Base-by-base conservation (phyloP, 768 basidiomycete species). In the Nidularia sp. region DNA sequence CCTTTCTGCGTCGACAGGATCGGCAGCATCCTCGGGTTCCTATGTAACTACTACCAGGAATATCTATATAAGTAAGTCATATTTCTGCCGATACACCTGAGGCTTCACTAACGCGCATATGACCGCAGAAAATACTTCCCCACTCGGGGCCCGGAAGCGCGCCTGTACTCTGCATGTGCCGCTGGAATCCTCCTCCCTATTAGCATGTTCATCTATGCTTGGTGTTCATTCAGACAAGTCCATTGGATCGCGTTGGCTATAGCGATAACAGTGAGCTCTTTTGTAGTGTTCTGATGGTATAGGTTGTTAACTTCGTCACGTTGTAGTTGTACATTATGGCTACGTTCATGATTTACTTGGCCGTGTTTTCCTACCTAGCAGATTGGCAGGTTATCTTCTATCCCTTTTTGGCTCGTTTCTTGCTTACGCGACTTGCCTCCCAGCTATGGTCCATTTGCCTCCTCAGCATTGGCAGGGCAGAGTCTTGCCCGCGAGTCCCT, bases 171-270 rank as follows among this genome's bases (percentile, higher is more conserved):
- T 18, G 75, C 84, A 8, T 84, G 84, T 57, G 62, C 74, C 34
- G 83, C 81, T 0, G 78, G 74, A 0, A 42, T 85, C 41, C 58
- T 82, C 9, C 70, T 85, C 45, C 85, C 86, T 0, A 55, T 65
- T 0, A 79, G 78, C n/a, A 83, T 86, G 77, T 79, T 88, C 66
- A 80, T 89, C 31, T 91, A 84, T 57, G 86, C 84, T 0, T 89
- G 86, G 82, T 81, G 84, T 2, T 78, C 82, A 9, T 79, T 72
- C 54, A 51, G 75, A 0, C 58, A 56, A 10, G 71, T 88, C 2
- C 77, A 74, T 50, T 90, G 88, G 88, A 79, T 85, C 36, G 80
- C 68, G 0, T 73, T 79, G 22, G 72, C 72, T 18, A 75, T 87
- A 31, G 86, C 79, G 2, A 74, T 86, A 12, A 63, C 60, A 6